Base-by-base conservation (phyloP, 208 protist species). In the Naegleria fowleri region DNA sequence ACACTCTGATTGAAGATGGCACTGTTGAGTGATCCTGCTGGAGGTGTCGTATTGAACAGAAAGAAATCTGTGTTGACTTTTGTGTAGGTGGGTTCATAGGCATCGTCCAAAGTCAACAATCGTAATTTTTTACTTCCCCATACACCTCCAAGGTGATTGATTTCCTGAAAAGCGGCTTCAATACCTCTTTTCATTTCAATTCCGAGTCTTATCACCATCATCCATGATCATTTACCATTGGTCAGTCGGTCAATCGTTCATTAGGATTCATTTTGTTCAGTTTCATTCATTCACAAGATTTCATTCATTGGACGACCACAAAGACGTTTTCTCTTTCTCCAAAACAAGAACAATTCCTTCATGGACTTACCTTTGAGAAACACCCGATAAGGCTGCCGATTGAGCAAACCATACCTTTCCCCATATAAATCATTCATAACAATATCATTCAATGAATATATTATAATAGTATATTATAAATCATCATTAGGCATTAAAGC, bases 41-140 rank as follows among this genome's bases (percentile, higher is more conserved):
- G 67, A 4, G 40, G 11, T 38, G 41, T 58, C 9, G 11, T 58
- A 38, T 88, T 88, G 11, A 58, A 39, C 4, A 88, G 29, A 88
- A 88, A 36, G 0, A 29, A 38, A 58, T 58, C n/a, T 0, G 41
- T 88, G 38, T 88, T 88, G 15, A 43, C 4, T 29, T 40, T 29
- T 33, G 41, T 39, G 16, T 51, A 13, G 16, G 22, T 13, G 4
- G 85, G 85, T 6, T 88, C 85, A 58, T 88, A 88, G 11, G 11
- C 25, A 88, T 88, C 85, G 36, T 88, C 85, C 33, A 88, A 38
- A 1, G 85, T 88, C 16, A 88, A 29, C 5, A 88, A 38, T 19
- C 29, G 9, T 38, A 88, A 19, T 19, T 79, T 79, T 36, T 36
- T 79, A 36, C 29, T 33, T 79, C 29, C 29, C 7, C 13, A 36